A percentile compares a stretch with the other conserved stretches of the same genome.
phyloP scores from a whole-genome alignment of 1,139 yeast species.

The Geotrichum cucujoidarum region DNA sequence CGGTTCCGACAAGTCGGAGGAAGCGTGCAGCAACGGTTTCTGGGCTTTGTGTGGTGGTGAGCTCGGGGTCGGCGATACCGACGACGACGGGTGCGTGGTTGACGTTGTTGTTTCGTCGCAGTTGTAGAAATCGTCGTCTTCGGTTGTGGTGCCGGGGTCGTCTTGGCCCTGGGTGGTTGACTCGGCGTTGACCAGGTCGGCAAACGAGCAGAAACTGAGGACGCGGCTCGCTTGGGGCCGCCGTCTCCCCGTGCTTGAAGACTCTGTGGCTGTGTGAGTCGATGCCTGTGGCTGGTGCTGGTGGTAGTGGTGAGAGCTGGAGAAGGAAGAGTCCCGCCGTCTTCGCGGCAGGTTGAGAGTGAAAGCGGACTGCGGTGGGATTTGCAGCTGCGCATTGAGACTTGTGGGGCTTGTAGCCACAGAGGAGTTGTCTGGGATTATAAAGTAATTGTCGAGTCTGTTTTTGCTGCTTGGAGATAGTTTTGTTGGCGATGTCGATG shows the following conservation, averaged over 20 bases:
- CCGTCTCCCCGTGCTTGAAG: background rate
- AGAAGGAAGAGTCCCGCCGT: background rate
- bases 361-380: background rate
- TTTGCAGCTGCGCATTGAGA: background rate
- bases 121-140: too few species aligned
- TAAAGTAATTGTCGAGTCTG: background rate
- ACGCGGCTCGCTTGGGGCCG: background rate
- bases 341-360: background rate
- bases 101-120: too few species aligned
- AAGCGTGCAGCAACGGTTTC: too few species aligned
- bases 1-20: too few species aligned
- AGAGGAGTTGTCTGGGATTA: background rate
- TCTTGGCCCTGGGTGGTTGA: background rate
- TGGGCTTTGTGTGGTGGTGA: too few species aligned
- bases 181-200: slow-evolving; percentile 8
- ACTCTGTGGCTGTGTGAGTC: background rate
- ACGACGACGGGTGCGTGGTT: too few species aligned
- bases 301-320: background rate
- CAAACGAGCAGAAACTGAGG: slow-evolving; percentile 15
- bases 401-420: background rate
- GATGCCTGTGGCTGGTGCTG: background rate
- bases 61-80: too few species aligned
- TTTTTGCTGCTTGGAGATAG: background rate
- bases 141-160: background rate
- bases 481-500: background rate